Base-by-base conservation (phyloP, 805 yeast species). In the Monosporozyma siamensis region DNA sequence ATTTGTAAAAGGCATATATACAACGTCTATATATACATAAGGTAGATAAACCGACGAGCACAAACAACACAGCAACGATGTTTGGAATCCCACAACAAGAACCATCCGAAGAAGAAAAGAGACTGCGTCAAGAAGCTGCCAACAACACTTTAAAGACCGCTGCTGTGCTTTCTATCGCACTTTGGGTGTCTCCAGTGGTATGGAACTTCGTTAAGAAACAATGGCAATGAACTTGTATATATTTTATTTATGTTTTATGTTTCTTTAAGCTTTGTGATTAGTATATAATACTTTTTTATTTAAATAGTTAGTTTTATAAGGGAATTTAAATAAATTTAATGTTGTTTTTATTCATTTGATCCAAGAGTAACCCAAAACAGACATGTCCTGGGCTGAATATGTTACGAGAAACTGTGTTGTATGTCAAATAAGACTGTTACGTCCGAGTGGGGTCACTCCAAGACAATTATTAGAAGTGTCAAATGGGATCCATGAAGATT, bases 71-170 rank as follows among this genome's bases (percentile, higher is more conserved):
- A 23, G 25, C 6, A 54, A 63, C 53, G 41, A 69, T 69, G 74
- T 69, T 67, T 56, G 74, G 72, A 39, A 64, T 71, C 50, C 70
- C 78, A 50, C 81, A 76, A 53, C 62, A 57, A 52, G 63, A 60
- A 47, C 74, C 75, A 55, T 67, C 74, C 51, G 86, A 80, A 56
- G 84, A 78, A 54, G 80, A 79, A 63, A 80, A 75, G 68, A 78
- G 73, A 58, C 59, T 72, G 44, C 87, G 80, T 58, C 80, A 80
- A 63, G 71, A 74, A 55, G 73, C 71, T 52, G 77, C 85, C 41
- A 67, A 70, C 54, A 69, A 71, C 48, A 80, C 85, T 39, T 63
- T 82, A 52, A 67, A 66, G 52, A 66, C 71, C 38, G 85, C 89
- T 20, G 78, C 77, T 37, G 61, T 72, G 49, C 65, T 80, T 46